Base-by-base conservation (phyloP, 768 basidiomycete genomes). In the Pulveroboletus sp. region DNA sequence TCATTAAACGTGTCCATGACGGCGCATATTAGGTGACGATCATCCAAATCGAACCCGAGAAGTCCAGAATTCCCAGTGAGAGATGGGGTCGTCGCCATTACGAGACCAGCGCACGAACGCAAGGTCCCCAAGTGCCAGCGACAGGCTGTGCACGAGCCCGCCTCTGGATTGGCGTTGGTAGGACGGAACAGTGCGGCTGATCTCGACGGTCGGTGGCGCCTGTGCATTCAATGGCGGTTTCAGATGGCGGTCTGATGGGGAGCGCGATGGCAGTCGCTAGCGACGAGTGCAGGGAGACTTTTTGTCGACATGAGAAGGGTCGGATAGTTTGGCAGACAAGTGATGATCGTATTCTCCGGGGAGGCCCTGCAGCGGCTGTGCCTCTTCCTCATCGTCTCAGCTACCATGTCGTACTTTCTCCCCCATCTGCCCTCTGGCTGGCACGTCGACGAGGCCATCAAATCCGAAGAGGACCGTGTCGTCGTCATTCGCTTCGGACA, bases 381-480 rank as follows among this genome's bases (percentile, higher is more conserved):
- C 37, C 5, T 24, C 5, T 24, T 15, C 15, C 13, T 18, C 6
- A 28, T 21, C 40, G 40, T 2, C 27, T 3, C 27, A 5, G 7
- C 6, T 17, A 26, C n/a, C 24, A 93, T 93, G 90, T 92, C 90
- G 13, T 93, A 92, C 69, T 91, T 92, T 65, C 80, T 93, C 11
- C 88, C 89, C 0, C 89, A 93, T 61, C 76, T 93, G 4, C 88
- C 86, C 1, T 89, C 89, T 59, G 91, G 93, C 35, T 97, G 95
- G 95, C 96, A 99, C 65, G 96, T 99, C 53, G 96, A 99, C 64
- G 94, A 97, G 66, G 93, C 96, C 8, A 98, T 99, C 69, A 91
- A 96, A 58, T 94, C 92, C 0, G 96, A 99, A 69, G 96, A 99
- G 67, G 93, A 96, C 62, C 80, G 96, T 38, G 81, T 96, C 31